Percentiles rank a stretch among this genome's conserved stretches.
phyloP scores from a whole-genome alignment of 768 basidiomycete genomes.

The Pulveroboletus sp. region DNA sequence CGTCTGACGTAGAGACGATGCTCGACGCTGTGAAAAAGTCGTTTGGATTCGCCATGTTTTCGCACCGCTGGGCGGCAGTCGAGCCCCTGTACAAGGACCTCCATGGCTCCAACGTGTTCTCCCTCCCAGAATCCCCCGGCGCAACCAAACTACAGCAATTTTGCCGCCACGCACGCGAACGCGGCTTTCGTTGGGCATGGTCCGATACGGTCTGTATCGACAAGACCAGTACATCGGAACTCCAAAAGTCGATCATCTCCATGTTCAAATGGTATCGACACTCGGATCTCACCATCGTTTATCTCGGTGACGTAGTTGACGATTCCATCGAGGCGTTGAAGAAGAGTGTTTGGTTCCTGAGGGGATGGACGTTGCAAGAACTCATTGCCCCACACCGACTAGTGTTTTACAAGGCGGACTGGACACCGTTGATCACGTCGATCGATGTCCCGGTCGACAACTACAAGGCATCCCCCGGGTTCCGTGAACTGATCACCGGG shows the following conservation, averaged over 20 bases:
- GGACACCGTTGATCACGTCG: constrained; percentile 15
- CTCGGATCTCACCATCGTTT: constrained; percentile 23
- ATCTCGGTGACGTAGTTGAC: constrained; percentile 18
- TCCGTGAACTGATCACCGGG: constrained; percentile 9
- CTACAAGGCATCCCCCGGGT: constrained; percentile 13
- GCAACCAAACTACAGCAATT: constrained; percentile 16
- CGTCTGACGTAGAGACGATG: constrained; percentile 1
- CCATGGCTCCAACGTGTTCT: constrained; percentile 13
- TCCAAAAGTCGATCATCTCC: constrained; percentile 27
- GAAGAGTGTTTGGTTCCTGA: constrained; percentile 21
- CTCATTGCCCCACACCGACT: constrained; percentile 23
- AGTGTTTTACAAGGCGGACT: constrained; percentile 22
- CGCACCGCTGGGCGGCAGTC: constrained; percentile 19
- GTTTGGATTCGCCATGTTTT: constrained; percentile 24
- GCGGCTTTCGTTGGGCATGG: constrained; percentile 26
- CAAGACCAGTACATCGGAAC: constrained; percentile 25
- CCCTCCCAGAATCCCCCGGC: constrained; percentile 10
- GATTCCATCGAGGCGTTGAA: constrained; percentile 12
- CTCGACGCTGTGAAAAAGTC: constrained; percentile 6
- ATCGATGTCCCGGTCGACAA: constrained; percentile 14
- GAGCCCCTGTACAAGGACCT: constrained; percentile 17
- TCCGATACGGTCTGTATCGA: constrained; percentile 29
- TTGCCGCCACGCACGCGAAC: constrained; percentile 15
- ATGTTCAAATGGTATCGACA: constrained; percentile 30
- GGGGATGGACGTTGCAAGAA: constrained; percentile 26